Evolutionary conservation across 805 yeast genomes (phyloP).

Genomic region (Kazachstania kunashirensis): DNA sequence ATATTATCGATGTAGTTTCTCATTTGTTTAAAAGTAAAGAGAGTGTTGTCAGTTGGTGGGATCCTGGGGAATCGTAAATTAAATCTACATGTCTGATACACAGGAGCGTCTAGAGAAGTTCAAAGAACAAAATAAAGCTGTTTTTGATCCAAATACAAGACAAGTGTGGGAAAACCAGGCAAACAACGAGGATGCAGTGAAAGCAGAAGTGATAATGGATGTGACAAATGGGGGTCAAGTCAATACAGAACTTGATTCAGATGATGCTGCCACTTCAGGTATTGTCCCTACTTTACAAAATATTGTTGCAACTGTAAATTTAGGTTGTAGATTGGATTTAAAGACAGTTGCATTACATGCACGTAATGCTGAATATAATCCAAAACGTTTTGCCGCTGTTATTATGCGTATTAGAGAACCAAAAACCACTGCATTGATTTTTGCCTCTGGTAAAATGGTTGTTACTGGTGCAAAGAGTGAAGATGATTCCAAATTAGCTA

Average conservation of each 20-base stretch:
- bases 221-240: not conserved
- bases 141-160: constrained; percentile 30
- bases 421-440: constrained; percentile 92
- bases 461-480: constrained; percentile 99
- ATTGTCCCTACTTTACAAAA: constrained; percentile 90
- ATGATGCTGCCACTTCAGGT: constrained; percentile 78
- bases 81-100: constrained; percentile 31
- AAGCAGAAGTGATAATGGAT: not conserved
- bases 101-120: constrained; percentile 27
- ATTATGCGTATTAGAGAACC: constrained; percentile 99
- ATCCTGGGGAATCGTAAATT: too few species aligned
- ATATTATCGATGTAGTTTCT: too few species aligned
- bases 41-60: too few species aligned
- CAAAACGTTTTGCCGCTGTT: constrained; percentile 98
- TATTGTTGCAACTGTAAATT: constrained; percentile 94
- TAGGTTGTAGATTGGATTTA: constrained; percentile 90
- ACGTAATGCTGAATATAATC: constrained; percentile 97
- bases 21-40: too few species aligned
- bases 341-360: constrained; percentile 97
- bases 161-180: constrained; percentile 30
- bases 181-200: constrained; percentile 6
- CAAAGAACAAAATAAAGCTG: constrained; percentile 28
- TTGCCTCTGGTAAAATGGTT: constrained; percentile 99
- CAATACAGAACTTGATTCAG: constrained; percentile 21
- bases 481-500: constrained; percentile 96